A percentile compares a stretch with the other conserved stretches of the same genome.
Evolutionary conservation across 305 asterid species (phyloP).

Genomic region (Solanum hybrid): DNA sequence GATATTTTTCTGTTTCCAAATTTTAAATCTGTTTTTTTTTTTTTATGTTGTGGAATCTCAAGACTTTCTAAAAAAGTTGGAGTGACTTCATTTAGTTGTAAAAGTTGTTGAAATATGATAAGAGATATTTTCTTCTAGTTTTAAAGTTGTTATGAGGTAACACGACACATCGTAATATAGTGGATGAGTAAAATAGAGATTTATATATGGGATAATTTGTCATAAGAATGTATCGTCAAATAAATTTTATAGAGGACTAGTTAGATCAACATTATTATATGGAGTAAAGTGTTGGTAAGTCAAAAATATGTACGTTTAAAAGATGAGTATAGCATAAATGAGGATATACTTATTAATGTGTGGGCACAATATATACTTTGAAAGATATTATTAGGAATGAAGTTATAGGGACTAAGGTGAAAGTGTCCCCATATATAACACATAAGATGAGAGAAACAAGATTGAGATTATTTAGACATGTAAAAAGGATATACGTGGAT

Average conservation of each 20-base stretch:
- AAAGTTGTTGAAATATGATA: neutral
- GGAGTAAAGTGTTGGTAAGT: fast-evolving
- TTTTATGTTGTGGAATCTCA: neutral
- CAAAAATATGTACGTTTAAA: neutral
- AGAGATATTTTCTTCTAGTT: neutral
- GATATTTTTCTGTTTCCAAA: neutral
- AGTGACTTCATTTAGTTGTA: neutral
- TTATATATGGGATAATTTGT: neutral
- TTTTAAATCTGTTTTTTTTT: neutral
- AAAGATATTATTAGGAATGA: neutral
- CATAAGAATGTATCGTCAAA: neutral
- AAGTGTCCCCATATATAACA: neutral
- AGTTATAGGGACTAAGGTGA: neutral
- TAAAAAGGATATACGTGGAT: neutral
- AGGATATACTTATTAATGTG: neutral
- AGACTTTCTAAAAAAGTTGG: neutral
- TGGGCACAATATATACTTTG: neutral
- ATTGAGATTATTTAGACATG: neutral
- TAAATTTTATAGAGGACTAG: neutral
- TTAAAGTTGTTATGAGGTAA: neutral
- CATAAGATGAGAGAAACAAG: neutral
- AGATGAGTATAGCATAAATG: neutral
- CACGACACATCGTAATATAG: neutral
- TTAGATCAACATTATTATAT: neutral
- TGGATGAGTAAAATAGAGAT: neutral